Evolutionary conservation across 352 stramenopile genomes (phyloP), one percentile per base, ranked within the genome.

Genomic region (Phytophthora rubi): DNA sequence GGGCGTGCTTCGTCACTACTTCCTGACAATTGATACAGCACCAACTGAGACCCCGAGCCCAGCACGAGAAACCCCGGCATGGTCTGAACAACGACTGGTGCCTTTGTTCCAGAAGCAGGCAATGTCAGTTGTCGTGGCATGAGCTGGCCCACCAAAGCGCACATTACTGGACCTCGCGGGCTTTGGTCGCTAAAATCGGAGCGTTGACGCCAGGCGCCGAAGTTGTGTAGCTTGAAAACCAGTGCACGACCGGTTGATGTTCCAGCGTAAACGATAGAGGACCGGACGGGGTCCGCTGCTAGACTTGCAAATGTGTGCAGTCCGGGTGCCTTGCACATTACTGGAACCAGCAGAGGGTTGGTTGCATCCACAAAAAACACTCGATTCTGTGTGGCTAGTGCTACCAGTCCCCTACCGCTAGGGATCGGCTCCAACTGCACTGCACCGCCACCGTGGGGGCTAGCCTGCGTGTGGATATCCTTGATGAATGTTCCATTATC

Each of bases 151-250:
- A 62, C 70, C 33, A 80, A 59, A 32, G 62, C 57, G 51, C 73
- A 77, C 55, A 65, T 54, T 10, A 71, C 53, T 39, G 53, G 48
- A 10, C 18, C 35, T 5, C 16, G 56, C 42, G 45, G 4, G 47
- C 55, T 45, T 42, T 42, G 30, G 2, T 75, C 65, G 26, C 26
- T 56, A 10, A 16, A 32, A 16, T 68, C 33, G 21, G 12, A n/a
- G 13, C 59, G 61, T 16, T 73, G 47, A 37, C 61, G 56, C 64
- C 55, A 73, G 12, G 53, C 21, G 16, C 60, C 47, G 26, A 80
- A 15, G 30, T 77, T 73, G 37, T 71, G 65, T 35, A 80, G 37
- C 45, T 70, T 76, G 58, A 70, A 80, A 37, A 80, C 65, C 32
- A 77, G 35, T 39, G 33, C 69, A 33, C 65, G 73, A 4, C 70